Evolutionary conservation across 352 stramenopile genomes (phyloP).

Genomic region (Phytophthora crassamura): DNA sequence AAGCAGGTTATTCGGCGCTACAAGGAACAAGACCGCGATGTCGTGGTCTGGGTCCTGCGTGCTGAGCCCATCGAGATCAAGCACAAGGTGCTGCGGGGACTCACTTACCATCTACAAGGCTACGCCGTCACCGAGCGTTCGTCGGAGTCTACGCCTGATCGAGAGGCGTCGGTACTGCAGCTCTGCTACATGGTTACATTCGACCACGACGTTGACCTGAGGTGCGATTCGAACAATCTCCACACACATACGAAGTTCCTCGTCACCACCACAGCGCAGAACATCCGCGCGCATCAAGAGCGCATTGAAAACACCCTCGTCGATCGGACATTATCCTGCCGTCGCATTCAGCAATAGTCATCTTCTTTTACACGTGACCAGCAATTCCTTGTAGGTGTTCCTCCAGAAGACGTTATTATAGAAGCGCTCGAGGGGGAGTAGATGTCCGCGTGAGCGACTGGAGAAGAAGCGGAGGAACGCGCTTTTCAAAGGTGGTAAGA

Average conservation of each 20-base stretch:
- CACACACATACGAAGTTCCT: conserved; percentile 27
- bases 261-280: conserved; percentile 15
- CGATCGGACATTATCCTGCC: conserved; percentile 11
- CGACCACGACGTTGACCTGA: conserved; percentile 18
- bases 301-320: conserved; percentile 31
- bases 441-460: too few species aligned
- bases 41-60: conserved; percentile 46
- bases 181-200: conserved; percentile 27
- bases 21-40: conserved; percentile 49
- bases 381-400: neutral
- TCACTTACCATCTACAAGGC: conserved; percentile 51
- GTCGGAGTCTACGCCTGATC: conserved; percentile 8
- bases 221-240: conserved; percentile 7
- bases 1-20: conserved; percentile 61
- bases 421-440: too few species aligned
- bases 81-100: conserved; percentile 36
- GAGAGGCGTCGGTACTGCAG: conserved; percentile 17
- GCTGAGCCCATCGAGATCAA: conserved; percentile 57
- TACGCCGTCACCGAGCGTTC: conserved; percentile 47
- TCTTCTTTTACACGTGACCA: neutral
- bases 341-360: neutral
- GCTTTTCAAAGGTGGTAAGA: too few species aligned
- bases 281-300: conserved; percentile 29
- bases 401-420: too few species aligned
- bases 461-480: too few species aligned